These are phyloP conservation scores for Suillus spraguei DNA, from an alignment of 768 basidiomycete species.

Conservation along the genomic window DNA sequence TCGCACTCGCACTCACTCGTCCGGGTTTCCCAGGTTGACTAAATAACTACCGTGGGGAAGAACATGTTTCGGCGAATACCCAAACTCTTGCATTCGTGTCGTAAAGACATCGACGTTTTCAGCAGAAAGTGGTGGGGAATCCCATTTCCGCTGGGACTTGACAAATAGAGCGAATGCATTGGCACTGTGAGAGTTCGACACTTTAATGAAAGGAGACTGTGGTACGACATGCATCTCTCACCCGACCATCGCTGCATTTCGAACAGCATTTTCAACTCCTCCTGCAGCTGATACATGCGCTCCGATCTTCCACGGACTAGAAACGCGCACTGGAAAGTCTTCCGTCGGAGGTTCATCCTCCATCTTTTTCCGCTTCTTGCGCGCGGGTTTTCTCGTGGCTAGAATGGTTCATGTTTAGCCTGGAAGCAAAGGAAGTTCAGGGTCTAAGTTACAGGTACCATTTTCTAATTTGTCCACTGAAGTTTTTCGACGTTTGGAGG, in stretches of 20 bases:
- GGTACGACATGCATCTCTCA: conserved; percentile 28
- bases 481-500: conserved; percentile 1
- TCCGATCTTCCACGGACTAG: conserved; percentile 68
- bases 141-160: conserved; percentile 86
- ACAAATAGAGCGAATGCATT: conserved; percentile 83
- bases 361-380: conserved; percentile 17
- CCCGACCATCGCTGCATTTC: conserved; percentile 75
- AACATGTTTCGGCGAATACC: conserved; percentile 62
- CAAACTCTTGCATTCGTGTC: conserved; percentile 56
- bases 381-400: background rate
- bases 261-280: conserved; percentile 73
- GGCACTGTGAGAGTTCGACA: conserved; percentile 48
- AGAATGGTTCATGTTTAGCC: background rate
- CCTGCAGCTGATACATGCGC: conserved; percentile 85
- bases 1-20: conserved; percentile 47
- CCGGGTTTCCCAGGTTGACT: conserved; percentile 82
- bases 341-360: conserved; percentile 18
- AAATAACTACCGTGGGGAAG: conserved; percentile 88
- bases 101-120: conserved; percentile 61
- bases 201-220: background rate
- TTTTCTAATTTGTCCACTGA: background rate
- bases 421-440: background rate
- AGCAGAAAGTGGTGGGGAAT: conserved; percentile 56
- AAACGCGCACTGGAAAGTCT: conserved; percentile 32
- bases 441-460: background rate